Evolutionary conservation across 179 eudicot species (phyloP), one percentile per base, ranked within the genome.

Genomic region (Beta corolliflora): DNA sequence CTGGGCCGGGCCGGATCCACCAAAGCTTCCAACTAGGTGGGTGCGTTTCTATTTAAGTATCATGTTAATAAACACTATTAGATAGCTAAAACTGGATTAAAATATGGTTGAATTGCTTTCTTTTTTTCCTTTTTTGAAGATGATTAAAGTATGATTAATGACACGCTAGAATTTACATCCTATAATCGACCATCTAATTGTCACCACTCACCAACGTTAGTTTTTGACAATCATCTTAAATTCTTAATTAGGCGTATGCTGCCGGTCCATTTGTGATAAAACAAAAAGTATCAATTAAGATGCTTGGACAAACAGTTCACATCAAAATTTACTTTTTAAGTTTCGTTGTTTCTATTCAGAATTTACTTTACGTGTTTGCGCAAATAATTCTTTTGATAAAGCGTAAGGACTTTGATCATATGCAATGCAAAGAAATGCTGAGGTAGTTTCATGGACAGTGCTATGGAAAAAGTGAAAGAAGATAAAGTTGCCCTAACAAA

Each of bases 371-470:
- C 5, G 0, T 8, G 9, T 59, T 59, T 59, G 10, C 64, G 8
- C 64, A 1, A 18, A 59, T 59, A 18, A 18, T 1, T 59, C 23
- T 23, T 64, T 54, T 54, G 48, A 12, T 71, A 9, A 25, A 48
- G 9, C 9, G 52, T 48, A 9, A 48, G 13, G 50, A 41, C 31
- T 56, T 9, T 56, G 3, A 41, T 36, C 64, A 59, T 36, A 58
- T 45, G 15, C 31, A 7, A 4, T 76, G 52, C 53, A 9, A 45
- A 59, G 54, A 60, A 76, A 46, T 71, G 74, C 25, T 16, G 66
- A 75, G 61, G 78, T 75, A 75, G n/a, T 76, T 76, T 61, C 79
- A 76, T 45, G 70, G 79, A 61, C 55, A 21, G 18, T 59, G 66
- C 53, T 7, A 0, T 21, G 36, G 6, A 21, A 21, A 76, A 61